Evolutionary conservation across 306 rosid species (phyloP).

Genomic region (Prunus kanzakura): DNA sequence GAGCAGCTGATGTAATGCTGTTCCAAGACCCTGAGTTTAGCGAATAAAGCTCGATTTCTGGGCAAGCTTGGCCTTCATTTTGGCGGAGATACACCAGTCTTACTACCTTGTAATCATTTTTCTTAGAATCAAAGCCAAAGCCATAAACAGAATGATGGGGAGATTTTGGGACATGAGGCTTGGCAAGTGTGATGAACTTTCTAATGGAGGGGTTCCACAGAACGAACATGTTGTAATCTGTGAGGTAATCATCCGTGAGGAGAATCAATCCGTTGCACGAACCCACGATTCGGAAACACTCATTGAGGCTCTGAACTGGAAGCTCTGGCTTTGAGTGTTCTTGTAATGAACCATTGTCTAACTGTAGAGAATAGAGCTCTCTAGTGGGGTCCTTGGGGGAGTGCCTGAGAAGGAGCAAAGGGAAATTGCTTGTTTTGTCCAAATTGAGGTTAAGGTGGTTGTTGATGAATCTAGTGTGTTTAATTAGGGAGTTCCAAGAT

Average conservation of each 20-base stretch:
- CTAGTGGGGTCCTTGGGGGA: background rate
- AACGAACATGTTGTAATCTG: background rate
- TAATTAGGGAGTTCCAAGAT: conserved; percentile 12
- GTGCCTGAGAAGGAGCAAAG: conserved; percentile 17
- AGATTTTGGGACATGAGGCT: background rate
- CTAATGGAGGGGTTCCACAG: conserved; percentile 17
- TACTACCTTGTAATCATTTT: background rate
- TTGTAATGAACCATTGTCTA: background rate
- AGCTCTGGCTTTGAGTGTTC: background rate
- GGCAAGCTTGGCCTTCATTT: background rate
- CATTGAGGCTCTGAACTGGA: background rate
- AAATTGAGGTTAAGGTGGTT: conserved; percentile 4
- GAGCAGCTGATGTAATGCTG: background rate
- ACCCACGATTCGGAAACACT: background rate
- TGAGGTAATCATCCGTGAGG: background rate
- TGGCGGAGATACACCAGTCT: background rate
- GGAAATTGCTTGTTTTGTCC: background rate
- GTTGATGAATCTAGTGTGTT: background rate
- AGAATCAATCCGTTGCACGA: conserved; percentile 6
- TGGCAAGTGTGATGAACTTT: background rate
- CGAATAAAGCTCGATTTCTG: conserved; percentile 4
- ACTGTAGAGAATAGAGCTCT: conserved; percentile 3
- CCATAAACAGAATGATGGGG: background rate
- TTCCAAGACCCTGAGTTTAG: conserved; percentile 6
- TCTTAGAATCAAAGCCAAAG: conserved; percentile 13